Percentiles rank a stretch among this genome's conserved stretches.
phyloP scores from a whole-genome alignment of 1,139 yeast species.

The Hyphopichia khmerensis region DNA sequence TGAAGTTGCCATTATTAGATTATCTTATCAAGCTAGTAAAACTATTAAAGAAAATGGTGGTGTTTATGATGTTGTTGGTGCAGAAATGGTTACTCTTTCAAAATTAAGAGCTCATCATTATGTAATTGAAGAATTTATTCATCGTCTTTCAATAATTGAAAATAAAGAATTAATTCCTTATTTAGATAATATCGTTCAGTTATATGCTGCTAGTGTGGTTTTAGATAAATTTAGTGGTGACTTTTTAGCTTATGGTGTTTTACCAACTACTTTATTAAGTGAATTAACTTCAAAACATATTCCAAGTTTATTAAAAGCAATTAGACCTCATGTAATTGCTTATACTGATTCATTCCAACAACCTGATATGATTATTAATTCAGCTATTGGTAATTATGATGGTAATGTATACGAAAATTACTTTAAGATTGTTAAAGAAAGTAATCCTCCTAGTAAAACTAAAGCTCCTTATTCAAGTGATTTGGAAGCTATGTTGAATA shows the following conservation, averaged over 20 bases:
- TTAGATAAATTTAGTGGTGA: constrained; percentile 39
- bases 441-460: constrained; percentile 34
- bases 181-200: constrained; percentile 26
- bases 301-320: constrained; percentile 34
- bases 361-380: constrained; percentile 44
- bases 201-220: constrained; percentile 30
- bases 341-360: constrained; percentile 50
- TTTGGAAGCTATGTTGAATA: constrained; percentile 37
- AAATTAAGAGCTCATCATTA: constrained; percentile 49
- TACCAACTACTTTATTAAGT: constrained; percentile 33
- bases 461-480: constrained; percentile 43
- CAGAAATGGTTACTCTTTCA: constrained; percentile 57
- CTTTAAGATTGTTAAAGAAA: constrained; percentile 35
- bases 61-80: constrained; percentile 51
- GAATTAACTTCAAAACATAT: constrained; percentile 30
- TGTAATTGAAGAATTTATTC: constrained; percentile 31
- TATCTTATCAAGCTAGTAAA: constrained; percentile 31
- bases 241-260: constrained; percentile 38
- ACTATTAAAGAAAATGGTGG: constrained; percentile 29
- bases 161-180: constrained; percentile 22
- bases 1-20: constrained; percentile 45
- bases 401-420: constrained; percentile 50
- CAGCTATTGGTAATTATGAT: constrained; percentile 43
- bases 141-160: constrained; percentile 21
- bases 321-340: constrained; percentile 47